Evolutionary conservation across 139 green algal genomes (phyloP).

Genomic region (Picochlorum costavermella): DNA sequence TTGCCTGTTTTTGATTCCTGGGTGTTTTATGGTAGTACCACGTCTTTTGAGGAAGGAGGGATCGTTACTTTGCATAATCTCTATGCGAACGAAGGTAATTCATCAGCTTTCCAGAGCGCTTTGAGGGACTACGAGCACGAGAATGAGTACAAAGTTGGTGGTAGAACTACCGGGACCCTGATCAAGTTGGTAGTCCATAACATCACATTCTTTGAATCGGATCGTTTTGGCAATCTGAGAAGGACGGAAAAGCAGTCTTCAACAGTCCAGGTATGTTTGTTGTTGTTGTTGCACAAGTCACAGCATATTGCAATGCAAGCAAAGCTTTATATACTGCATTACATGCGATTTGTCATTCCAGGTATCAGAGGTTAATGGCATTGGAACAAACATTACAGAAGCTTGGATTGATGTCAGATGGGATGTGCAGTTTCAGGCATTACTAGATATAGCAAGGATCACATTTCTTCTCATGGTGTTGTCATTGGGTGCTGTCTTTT

Average conservation of each 20-base stretch:
- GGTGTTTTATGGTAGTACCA: slow-evolving; percentile 54
- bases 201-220: slow-evolving; percentile 21
- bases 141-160: slow-evolving; percentile 44
- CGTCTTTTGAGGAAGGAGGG: slow-evolving; percentile 46
- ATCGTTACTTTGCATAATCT: slow-evolving; percentile 72
- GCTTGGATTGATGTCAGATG: slow-evolving; percentile 58
- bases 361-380: too few relatives aligned
- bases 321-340: not conserved
- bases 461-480: slow-evolving; percentile 82
- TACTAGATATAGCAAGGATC: slow-evolving; percentile 74
- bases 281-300: too few relatives aligned
- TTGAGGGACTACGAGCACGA: slow-evolving; percentile 36
- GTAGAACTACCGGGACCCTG: slow-evolving; percentile 28
- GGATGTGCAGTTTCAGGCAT: slow-evolving; percentile 45
- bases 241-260: slow-evolving; percentile 2
- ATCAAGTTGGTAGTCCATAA: slow-evolving; percentile 46
- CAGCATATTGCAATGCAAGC: not conserved
- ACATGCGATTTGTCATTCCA: too few relatives aligned
- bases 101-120: slow-evolving; percentile 26
- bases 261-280: not conserved
- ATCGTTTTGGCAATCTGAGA: not conserved
- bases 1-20: slow-evolving; percentile 69
- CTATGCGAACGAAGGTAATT: slow-evolving; percentile 31
- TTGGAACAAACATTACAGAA: not conserved
- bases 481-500: slow-evolving; percentile 56